Base-by-base conservation (phyloP, 129 eudicot genomes). In the Daucus carota region DNA sequence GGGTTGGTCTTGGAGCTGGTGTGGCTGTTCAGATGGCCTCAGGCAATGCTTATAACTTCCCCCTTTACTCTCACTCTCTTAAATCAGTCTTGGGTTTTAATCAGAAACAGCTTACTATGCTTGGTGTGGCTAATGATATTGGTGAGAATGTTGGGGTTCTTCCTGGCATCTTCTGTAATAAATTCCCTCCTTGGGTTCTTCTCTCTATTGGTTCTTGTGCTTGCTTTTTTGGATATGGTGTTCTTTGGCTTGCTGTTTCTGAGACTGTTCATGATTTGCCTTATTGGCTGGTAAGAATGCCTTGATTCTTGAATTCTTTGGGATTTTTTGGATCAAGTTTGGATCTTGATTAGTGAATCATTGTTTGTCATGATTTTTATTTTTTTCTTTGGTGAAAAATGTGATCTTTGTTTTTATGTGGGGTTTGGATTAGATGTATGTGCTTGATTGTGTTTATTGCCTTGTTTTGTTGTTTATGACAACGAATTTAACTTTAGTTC, bases 1-100 rank as follows among this genome's bases (percentile, higher is more conserved):
- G 92, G 92, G 89, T 88, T 75, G 86, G 92, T 18, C 80, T 88
- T 34, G 89, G 86, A 76, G 92, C 85, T 33, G 85, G 89, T 1
- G 83, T 81, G 45, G 81, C 89, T 86, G 65, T 85, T 44, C 92
- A 85, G 65, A 76, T 88, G 40, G 92, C 89, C 22, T 57, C 87
- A 16, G 92, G 89, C 31, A 88, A 85, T 81, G 89, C 86, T 0
- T 85, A 83, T 73, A 88, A 73, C 68, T 88, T 88, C 63, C 89
- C 92, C 1, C 87, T 88, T 38, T 88, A 88, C 65, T 88, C 92
- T 22, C 88, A 84, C 34, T 79, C 92, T 0, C 78, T 88, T n/a
- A 88, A 88, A 83, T 85, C 89, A 1, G 86, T 85, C 36, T 73
- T 88, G 75, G 92, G 92, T 47, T 88, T 83, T 38, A 88, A 80